A percentile compares a stretch with the other conserved stretches of the same genome.
Conservation (phyloP, 768 basidiomycete species). For the Trametes gibbosa region DNA sequence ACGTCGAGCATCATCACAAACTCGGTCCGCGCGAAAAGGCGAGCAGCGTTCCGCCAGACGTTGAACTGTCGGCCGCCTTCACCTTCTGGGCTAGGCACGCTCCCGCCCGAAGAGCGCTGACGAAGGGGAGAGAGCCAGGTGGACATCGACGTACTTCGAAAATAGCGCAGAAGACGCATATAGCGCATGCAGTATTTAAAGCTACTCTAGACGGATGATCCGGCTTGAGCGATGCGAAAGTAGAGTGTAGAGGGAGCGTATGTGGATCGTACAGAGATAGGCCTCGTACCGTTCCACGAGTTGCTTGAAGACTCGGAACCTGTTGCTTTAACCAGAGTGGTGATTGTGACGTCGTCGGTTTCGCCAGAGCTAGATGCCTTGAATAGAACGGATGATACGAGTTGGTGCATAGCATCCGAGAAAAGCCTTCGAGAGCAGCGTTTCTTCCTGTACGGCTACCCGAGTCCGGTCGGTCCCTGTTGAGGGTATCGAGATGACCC, state of each 20-base stretch:
- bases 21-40: conserved; percentile 79
- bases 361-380: conserved; percentile 56
- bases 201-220: conserved; percentile 35
- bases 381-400: conserved; percentile 79
- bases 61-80: conserved; percentile 75
- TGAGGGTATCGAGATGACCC: background rate
- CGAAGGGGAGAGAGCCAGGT: conserved; percentile 77
- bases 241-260: conserved; percentile 44
- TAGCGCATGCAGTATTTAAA: conserved; percentile 61
- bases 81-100: conserved; percentile 13
- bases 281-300: conserved; percentile 78
- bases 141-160: conserved; percentile 73
- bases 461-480: background rate
- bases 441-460: conserved; percentile 40
- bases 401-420: conserved; percentile 63
- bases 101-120: conserved; percentile 8
- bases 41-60: conserved; percentile 84
- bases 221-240: conserved; percentile 35
- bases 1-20: conserved; percentile 91
- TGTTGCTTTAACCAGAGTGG: conserved; percentile 77
- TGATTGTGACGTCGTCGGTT: conserved; percentile 74
- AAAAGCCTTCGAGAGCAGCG: conserved; percentile 71
- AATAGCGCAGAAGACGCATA: conserved; percentile 67
- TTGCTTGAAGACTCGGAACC: conserved; percentile 68
- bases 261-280: conserved; percentile 81